Conservation (phyloP, 306 rosid genomes). For the Dicorynia guianensis region DNA sequence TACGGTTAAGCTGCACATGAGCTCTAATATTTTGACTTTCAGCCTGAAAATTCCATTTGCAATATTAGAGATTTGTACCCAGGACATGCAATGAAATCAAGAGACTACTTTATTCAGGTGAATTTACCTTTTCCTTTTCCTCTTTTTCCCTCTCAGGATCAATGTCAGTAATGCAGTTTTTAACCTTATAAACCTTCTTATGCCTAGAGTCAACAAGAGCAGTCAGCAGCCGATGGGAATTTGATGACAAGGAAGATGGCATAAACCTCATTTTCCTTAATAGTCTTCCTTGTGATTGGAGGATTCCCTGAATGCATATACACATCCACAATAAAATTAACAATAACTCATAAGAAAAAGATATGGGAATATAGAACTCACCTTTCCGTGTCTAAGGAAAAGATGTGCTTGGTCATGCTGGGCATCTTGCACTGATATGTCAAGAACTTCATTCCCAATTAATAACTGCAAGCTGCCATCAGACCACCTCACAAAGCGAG, state of each 20-base stretch:
- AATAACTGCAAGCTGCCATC: conserved; percentile 94
- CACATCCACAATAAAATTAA: conserved; percentile 28
- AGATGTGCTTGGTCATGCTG: conserved; percentile 99
- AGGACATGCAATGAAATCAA: conserved; percentile 22
- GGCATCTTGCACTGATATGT: conserved; percentile 94
- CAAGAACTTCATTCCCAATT: conserved; percentile 97
- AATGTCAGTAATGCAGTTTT: conserved; percentile 92
- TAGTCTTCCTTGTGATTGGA: conserved; percentile 97
- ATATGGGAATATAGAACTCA: conserved; percentile 44
- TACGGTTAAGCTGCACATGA: conserved; percentile 78
- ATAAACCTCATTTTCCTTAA: conserved; percentile 92
- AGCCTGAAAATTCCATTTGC: conserved; percentile 61
- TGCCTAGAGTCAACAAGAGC: conserved; percentile 98
- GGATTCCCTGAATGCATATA: conserved; percentile 75
- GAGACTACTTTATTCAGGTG: conserved; percentile 28
- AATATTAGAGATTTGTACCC: conserved; percentile 34
- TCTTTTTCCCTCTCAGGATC: conserved; percentile 99
- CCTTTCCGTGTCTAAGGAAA: conserved; percentile 95
- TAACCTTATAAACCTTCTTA: conserved; percentile 87
- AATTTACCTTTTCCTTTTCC: conserved; percentile 92
- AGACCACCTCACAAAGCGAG: conserved; percentile 98
- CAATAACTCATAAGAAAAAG: conserved; percentile 10
- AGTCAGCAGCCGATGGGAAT: conserved; percentile 92
- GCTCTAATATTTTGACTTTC: conserved; percentile 93
- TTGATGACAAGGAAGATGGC: conserved; percentile 94